phyloP scores from a whole-genome alignment of 257 asterid genomes.

The Schizonepeta tenuifolia region DNA sequence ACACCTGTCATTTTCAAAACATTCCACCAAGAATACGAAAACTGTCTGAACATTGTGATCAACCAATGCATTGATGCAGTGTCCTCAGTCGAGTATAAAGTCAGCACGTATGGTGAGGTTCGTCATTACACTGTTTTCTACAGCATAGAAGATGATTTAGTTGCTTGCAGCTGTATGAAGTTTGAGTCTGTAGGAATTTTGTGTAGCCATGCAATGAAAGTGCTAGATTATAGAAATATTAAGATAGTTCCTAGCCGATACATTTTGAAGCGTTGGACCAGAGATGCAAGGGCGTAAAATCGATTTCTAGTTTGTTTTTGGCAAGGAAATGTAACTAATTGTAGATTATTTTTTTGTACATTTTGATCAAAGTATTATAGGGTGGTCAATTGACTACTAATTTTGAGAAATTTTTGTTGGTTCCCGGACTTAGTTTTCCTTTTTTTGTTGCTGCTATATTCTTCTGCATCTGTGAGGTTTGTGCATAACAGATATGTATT shows the following conservation, averaged over 20 bases:
- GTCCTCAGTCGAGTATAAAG: constrained; percentile 50
- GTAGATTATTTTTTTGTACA: constrained; percentile 41
- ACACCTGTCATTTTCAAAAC: constrained; percentile 49
- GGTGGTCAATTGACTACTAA: constrained; percentile 30
- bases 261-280: constrained; percentile 62
- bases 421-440: neutral
- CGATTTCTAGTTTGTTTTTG: constrained; percentile 21
- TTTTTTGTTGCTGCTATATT: no score
- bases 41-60: constrained; percentile 46
- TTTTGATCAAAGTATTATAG: constrained; percentile 30
- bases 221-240: constrained; percentile 60
- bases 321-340: constrained; percentile 26
- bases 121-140: constrained; percentile 48
- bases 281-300: constrained; percentile 51
- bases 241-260: constrained; percentile 60
- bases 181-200: constrained; percentile 57
- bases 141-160: constrained; percentile 49
- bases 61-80: constrained; percentile 39
- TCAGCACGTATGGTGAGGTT: constrained; percentile 55
- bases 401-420: neutral
- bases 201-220: constrained; percentile 70
- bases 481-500: neutral
- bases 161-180: constrained; percentile 67
- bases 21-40: constrained; percentile 59
- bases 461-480: neutral